Conservation (phyloP, 441 rosid genomes). For the Pelargonium fulgidum region DNA sequence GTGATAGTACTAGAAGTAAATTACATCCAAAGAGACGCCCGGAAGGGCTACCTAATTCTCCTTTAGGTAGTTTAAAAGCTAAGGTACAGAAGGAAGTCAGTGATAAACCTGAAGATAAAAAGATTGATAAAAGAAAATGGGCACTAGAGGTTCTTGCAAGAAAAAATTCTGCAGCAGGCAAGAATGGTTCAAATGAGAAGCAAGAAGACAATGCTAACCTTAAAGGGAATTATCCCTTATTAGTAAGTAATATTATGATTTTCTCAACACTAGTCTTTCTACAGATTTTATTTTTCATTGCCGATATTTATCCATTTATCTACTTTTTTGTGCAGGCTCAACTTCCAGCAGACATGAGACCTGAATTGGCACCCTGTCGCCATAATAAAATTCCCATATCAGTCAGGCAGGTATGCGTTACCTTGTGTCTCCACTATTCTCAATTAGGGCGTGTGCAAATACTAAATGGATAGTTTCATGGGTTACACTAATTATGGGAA, state of each 20-base stretch:
- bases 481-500: not conserved
- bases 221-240: conserved; percentile 74
- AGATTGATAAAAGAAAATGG: conserved; percentile 87
- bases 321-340: conserved; percentile 56
- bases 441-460: not conserved
- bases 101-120: conserved; percentile 47
- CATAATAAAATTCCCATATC: conserved; percentile 79
- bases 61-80: conserved; percentile 32
- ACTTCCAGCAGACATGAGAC: conserved; percentile 82
- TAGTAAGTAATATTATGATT: conserved; percentile 41
- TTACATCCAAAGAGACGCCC: conserved; percentile 28
- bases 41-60: conserved; percentile 22
- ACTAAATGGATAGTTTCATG: conserved; percentile 6
- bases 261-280: not conserved
- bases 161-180: conserved; percentile 57
- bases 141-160: conserved; percentile 95
- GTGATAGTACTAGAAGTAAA: conserved; percentile 31
- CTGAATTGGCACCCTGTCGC: conserved; percentile 58
- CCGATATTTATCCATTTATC: conserved; percentile 12
- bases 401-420: conserved; percentile 70
- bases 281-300: conserved; percentile 15
- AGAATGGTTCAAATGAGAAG: conserved; percentile 40
- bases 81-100: conserved; percentile 34
- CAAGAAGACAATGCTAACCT: conserved; percentile 54
- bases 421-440: conserved; percentile 18